phyloP scores from a whole-genome alignment of 176 grass and related monocot species.

The Avena atlantica region DNA sequence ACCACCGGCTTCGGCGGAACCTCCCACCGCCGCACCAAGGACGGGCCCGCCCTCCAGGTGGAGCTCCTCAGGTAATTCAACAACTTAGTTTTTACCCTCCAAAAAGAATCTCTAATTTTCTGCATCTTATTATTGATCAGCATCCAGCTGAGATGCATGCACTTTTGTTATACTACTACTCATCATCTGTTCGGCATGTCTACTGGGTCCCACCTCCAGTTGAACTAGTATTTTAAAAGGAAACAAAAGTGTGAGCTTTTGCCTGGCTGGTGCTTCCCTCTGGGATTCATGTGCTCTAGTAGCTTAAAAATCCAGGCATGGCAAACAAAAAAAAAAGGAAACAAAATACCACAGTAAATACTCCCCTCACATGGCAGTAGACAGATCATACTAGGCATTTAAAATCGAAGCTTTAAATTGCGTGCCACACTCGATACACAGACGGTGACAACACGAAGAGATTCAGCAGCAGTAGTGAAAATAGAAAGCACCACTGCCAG shows the following conservation, averaged over 20 bases:
- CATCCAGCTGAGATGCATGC: neutral
- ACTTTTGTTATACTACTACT: neutral
- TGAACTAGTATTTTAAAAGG: neutral
- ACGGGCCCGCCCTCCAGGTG: slow-evolving; percentile 81
- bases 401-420: neutral
- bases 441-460: slow-evolving; percentile 7
- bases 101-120: neutral
- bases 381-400: slow-evolving; percentile 17
- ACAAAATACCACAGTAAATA: slow-evolving; percentile 41
- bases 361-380: neutral
- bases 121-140: neutral
- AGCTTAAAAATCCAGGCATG: neutral
- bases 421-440: neutral
- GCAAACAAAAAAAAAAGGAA: slow-evolving; percentile 11
- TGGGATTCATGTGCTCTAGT: neutral
- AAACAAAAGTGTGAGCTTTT: slow-evolving; percentile 7
- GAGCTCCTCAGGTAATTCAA: slow-evolving; percentile 78
- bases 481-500: neutral
- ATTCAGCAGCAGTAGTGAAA: neutral
- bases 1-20: slow-evolving; percentile 97
- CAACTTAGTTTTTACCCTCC: neutral
- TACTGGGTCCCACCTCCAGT: neutral
- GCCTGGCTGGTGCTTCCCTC: neutral
- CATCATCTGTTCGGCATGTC: neutral
- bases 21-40: slow-evolving; percentile 90